Base-by-base conservation (phyloP, 495 filamentous ascomycete genomes). In the Xylaria acuta region DNA sequence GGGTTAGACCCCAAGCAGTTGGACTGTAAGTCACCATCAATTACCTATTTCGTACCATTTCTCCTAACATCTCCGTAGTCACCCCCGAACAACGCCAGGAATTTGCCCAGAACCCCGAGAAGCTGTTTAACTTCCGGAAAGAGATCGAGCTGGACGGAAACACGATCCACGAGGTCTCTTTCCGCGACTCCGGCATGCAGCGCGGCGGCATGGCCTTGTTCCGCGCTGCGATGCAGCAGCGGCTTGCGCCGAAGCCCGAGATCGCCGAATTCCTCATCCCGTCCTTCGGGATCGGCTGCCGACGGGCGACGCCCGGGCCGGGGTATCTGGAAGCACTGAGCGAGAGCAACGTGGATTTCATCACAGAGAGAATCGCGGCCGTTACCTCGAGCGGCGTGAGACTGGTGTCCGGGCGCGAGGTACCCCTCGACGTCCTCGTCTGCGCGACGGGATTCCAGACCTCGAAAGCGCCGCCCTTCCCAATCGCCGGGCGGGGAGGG, bases 251-350 rank as follows among this genome's bases (percentile, higher is more conserved):
- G 56, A 80, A 77, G 22, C 83, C 83, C 11, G 80, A 83, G 49
- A 79, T 85, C 47, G 65, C 78, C 25, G 64, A 75, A 1, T 76
- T 74, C 30, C 72, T 85, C 22, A 81, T 85, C 72, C 91, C 92
- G 0, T 83, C 87, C 47, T 94, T 92, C 77, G 83, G 88, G 0
- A 87, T 91, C 1, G 88, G 90, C 69, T 94, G 92, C 72, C 87
- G 91, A 34, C 88, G 92, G n/a, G 83, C 91, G 0, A 94, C 92
- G 0, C 91, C 91, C 0, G 92, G 91, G 0, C 88, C 86, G 5
- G 92, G 91, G 0, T 93, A 93, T 75, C 87, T 94, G 11, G 91
- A 93, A 71, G 86, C 91, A 5, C 80, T 93, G 1, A 80, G 84
- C 5, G 82, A 90, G 71, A 80, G 84, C 25, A 93, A 93, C 72